Evolutionary conservation across 805 yeast genomes (phyloP), one percentile per base, ranked within the genome.

Genomic region (Metschnikowia cerradonensis): DNA sequence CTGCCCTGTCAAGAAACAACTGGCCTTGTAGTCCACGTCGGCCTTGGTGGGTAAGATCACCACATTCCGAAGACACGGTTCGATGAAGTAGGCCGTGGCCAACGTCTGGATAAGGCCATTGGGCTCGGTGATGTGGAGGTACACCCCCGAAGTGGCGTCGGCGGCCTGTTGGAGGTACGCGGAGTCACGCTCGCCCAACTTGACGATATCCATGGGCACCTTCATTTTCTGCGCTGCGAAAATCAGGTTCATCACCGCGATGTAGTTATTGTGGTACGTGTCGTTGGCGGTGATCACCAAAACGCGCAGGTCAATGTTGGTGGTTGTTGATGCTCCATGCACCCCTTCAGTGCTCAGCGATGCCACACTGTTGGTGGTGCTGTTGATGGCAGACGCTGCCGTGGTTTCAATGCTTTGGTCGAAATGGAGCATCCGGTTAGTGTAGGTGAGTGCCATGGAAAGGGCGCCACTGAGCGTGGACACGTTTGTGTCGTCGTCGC

Each of bases 141-240:
- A 94, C 1, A 90, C 83, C 3, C 99, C 99, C 57, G 84, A 81
- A 0, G 99, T 92, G 7, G 96, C 90, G 69, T 94, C 99, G 0
- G 96, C 81, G 0, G 98, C 97, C 64, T 94, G 99, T 64, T 94
- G 98, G 53, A 94, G 71, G 64, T 90, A 92, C 2, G 95, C 87
- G 1, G 95, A 83, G 54, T 81, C 81, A 30, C 55, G 53, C 7
- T 62, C 57, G 0, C 86, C 86, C 30, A 94, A 71, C 61, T 91
- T 90, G 53, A 96, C 92, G 11, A 91, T 91, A 66, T 94, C 98
- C 20, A 94, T 83, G 2, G 97, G 87, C 15, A 91, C 81, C 59
- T 83, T 85, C 86, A 87, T 80, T 67, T 91, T 92, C 59, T 94
- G 97, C 0, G 98, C 96, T 0, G 97, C 92, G 70, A 94, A 94